A percentile compares a stretch with the other conserved stretches of the same genome.
Conservation (phyloP, 306 rosid genomes). For the Medicago arabica region DNA sequence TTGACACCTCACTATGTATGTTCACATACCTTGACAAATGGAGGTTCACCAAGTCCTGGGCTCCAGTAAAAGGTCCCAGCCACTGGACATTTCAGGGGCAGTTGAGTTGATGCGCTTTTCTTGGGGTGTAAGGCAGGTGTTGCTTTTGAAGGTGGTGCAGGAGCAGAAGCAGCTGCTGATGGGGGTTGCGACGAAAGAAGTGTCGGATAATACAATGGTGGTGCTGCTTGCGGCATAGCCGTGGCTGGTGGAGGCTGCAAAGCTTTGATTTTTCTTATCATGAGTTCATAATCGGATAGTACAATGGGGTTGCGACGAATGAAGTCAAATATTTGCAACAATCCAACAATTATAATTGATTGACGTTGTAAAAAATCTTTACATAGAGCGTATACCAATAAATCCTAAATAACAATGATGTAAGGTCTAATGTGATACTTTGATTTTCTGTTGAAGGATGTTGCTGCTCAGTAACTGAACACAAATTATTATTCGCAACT, state of each 20-base stretch:
- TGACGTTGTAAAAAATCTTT: too few relatives aligned
- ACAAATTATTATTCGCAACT: too few relatives aligned
- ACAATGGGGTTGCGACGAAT: too few relatives aligned
- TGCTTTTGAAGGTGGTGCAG: conserved; percentile 45
- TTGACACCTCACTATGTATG: not conserved
- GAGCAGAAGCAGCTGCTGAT: conserved; percentile 34
- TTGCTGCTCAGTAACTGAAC: too few relatives aligned
- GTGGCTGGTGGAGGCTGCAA: conserved; percentile 62
- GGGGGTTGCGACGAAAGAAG: conserved; percentile 5
- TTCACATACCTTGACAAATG: conserved; percentile 75
- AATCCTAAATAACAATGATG: too few relatives aligned
- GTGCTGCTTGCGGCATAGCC: conserved; percentile 15
- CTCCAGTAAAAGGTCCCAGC: conserved; percentile 86
- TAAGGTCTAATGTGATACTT: too few relatives aligned
- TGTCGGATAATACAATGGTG: conserved; percentile 49
- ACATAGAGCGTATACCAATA: too few relatives aligned
- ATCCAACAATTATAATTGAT: too few relatives aligned
- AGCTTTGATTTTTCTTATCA: conserved; percentile 36
- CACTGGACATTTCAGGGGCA: conserved; percentile 81
- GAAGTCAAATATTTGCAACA: too few relatives aligned
- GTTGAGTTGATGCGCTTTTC: conserved; percentile 64
- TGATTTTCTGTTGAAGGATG: too few relatives aligned
- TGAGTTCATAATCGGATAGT: too few relatives aligned
- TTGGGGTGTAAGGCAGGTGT: conserved; percentile 68
- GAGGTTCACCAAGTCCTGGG: conserved; percentile 84